These are phyloP conservation scores for Pythium phragmitis DNA, from an alignment of 352 stramenopile genomes.

Conservation along the genomic window DNA sequence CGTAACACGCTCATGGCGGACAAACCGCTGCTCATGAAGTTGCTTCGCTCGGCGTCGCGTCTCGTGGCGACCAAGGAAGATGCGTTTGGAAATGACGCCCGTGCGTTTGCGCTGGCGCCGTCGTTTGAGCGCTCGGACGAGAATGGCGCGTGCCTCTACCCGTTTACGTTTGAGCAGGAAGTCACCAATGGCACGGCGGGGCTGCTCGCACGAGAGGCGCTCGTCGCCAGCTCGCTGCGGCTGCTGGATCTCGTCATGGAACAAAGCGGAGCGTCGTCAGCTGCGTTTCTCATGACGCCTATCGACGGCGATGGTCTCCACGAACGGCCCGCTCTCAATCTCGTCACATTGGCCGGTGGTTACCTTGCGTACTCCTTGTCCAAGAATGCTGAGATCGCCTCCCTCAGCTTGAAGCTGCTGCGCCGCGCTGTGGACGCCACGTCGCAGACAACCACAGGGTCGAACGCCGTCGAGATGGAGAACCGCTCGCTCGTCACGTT, in stretches of 20 bases:
- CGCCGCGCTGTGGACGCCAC: slow-evolving; percentile 36
- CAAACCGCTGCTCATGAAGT: slow-evolving; percentile 57
- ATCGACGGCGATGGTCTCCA: slow-evolving; percentile 48
- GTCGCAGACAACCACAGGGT: not conserved
- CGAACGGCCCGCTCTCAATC: slow-evolving; percentile 37
- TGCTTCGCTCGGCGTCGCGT: slow-evolving; percentile 32
- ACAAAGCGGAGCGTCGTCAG: slow-evolving; percentile 11
- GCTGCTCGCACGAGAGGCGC: slow-evolving; percentile 31
- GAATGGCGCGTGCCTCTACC: slow-evolving; percentile 22
- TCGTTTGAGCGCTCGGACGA: slow-evolving; percentile 11
- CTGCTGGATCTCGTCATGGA: slow-evolving; percentile 45
- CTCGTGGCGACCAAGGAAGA: slow-evolving; percentile 13
- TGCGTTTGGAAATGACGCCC: not conserved
- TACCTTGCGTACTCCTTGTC: slow-evolving; percentile 51
- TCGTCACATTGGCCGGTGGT: slow-evolving; percentile 50
- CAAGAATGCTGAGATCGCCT: slow-evolving; percentile 37
- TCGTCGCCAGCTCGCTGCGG: slow-evolving; percentile 46
- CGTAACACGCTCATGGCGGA: slow-evolving; percentile 48
- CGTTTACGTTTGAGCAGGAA: slow-evolving; percentile 39
- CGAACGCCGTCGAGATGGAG: slow-evolving; percentile 1
- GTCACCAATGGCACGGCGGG: slow-evolving; percentile 22
- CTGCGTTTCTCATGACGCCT: slow-evolving; percentile 36
- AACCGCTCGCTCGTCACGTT: slow-evolving; percentile 53
- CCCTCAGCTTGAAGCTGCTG: slow-evolving; percentile 52
- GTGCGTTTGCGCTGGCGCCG: slow-evolving; percentile 1